Percentiles rank a stretch among this genome's conserved stretches.
phyloP scores from a whole-genome alignment of 352 stramenopile species.

The Thalassiosira mediterranea region DNA sequence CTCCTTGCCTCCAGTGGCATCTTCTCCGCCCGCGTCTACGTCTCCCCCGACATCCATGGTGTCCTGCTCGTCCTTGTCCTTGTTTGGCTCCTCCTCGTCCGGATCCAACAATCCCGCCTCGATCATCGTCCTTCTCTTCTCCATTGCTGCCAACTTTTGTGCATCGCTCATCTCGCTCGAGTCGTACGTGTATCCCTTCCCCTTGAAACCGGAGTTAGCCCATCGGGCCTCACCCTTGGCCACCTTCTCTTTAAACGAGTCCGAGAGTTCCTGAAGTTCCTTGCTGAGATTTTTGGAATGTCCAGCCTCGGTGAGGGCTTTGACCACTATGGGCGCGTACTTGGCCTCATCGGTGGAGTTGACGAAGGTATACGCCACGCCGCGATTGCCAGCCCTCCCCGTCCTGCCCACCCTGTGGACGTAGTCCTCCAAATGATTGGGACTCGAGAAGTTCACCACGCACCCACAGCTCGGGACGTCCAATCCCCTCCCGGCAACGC shows the following conservation, averaged over 20 bases:
- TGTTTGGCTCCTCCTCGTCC: constrained; percentile 70
- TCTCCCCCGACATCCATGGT: not conserved
- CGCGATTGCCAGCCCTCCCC: constrained; percentile 94
- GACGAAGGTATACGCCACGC: constrained; percentile 97
- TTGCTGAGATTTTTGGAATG: constrained; percentile 83
- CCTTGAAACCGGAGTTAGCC: constrained; percentile 95
- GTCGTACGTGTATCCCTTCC: constrained; percentile 98
- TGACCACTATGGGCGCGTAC: constrained; percentile 96
- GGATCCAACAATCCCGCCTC: constrained; percentile 81
- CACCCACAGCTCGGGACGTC: constrained; percentile 97
- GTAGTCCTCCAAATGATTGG: constrained; percentile 99
- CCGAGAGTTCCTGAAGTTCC: constrained; percentile 91
- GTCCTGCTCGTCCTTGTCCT: constrained; percentile 15
- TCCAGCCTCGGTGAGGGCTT: constrained; percentile 90
- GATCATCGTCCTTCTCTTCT: constrained; percentile 85
- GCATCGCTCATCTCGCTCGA: constrained; percentile 95
- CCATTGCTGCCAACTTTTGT: constrained; percentile 91
- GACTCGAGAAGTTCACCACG: constrained; percentile 99
- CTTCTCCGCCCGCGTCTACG: constrained; percentile 36
- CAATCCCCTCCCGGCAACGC: constrained; percentile 95
- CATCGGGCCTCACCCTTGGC: constrained; percentile 93
- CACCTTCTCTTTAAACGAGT: constrained; percentile 96
- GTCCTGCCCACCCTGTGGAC: constrained; percentile 98
- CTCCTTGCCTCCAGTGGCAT: constrained; percentile 32
- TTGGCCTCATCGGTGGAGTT: constrained; percentile 96